Percentiles rank a stretch among this genome's conserved stretches.
These are phyloP conservation scores for Chloridella minuta DNA, from an alignment of 352 stramenopile genomes.

Conservation along the genomic window DNA sequence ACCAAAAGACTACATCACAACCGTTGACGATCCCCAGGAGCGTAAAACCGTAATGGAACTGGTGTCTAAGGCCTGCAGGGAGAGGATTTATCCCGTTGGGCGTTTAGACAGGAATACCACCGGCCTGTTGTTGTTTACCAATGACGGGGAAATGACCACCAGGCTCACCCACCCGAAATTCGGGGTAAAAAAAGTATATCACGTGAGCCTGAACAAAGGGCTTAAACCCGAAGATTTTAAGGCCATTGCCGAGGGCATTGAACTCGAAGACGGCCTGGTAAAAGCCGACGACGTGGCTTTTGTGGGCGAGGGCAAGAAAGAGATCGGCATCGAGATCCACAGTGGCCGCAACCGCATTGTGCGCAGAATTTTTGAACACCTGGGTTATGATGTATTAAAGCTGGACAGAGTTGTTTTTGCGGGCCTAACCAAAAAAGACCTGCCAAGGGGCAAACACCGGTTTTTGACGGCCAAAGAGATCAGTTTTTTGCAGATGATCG, in stretches of 20 bases:
- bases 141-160: background rate
- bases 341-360: background rate
- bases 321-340: background rate
- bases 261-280: background rate
- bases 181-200: background rate
- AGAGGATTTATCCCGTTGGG: background rate
- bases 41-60: background rate
- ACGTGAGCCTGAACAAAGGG: background rate
- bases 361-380: background rate
- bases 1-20: background rate
- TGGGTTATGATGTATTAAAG: slow-evolving; percentile 4
- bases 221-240: background rate
- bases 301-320: background rate
- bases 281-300: background rate
- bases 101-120: background rate
- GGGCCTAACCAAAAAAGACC: background rate
- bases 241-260: background rate
- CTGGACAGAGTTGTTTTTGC: background rate
- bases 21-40: background rate
- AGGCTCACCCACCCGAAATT: background rate
- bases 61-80: background rate
- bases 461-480: background rate
- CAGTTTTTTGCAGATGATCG: background rate
- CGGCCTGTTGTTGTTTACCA: background rate
- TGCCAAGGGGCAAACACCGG: background rate